Conservation (phyloP, 2,329 filamentous ascomycete genomes). For the Pseudogymnoascus sp. region DNA sequence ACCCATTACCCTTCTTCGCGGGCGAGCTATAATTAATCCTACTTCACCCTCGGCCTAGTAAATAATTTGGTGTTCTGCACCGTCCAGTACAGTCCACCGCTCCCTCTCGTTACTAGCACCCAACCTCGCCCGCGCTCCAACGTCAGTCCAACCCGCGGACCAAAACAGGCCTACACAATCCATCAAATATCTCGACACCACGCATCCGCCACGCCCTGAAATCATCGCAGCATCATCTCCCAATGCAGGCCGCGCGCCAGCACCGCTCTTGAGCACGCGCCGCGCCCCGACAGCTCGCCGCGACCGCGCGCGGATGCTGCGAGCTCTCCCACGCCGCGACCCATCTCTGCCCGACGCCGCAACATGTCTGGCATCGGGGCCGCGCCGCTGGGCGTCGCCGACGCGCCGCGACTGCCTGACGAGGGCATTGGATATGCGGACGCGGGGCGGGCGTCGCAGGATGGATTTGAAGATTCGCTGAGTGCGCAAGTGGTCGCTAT, state of each 20-base stretch:
- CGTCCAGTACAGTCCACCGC: not conserved
- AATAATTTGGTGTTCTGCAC: not conserved
- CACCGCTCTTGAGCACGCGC: constrained; percentile 11
- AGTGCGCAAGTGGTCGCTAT: constrained; percentile 36
- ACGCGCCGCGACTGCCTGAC: constrained; percentile 49
- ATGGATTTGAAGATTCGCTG: constrained; percentile 9
- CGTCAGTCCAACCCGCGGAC: not conserved
- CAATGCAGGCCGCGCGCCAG: not conserved
- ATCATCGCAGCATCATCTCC: not conserved
- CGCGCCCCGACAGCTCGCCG: constrained; percentile 1
- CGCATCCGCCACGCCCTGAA: not conserved
- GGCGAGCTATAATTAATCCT: not conserved
- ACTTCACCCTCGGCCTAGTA: not conserved
- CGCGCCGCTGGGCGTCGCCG: constrained; percentile 39
- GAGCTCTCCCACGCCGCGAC: not conserved
- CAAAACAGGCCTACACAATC: not conserved
- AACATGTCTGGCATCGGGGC: constrained; percentile 23
- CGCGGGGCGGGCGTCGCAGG: constrained; percentile 30
- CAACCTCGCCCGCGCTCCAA: not conserved
- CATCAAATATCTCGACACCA: constrained; percentile 1
- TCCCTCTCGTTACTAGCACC: not conserved
- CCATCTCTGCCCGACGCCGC: not conserved
- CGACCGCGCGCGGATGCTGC: constrained; percentile 10
- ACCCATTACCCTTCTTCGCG: not conserved
- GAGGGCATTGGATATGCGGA: constrained; percentile 41